phyloP scores from a whole-genome alignment of 2,329 filamentous ascomycete genomes.

The Amesomyces nigricolor region DNA sequence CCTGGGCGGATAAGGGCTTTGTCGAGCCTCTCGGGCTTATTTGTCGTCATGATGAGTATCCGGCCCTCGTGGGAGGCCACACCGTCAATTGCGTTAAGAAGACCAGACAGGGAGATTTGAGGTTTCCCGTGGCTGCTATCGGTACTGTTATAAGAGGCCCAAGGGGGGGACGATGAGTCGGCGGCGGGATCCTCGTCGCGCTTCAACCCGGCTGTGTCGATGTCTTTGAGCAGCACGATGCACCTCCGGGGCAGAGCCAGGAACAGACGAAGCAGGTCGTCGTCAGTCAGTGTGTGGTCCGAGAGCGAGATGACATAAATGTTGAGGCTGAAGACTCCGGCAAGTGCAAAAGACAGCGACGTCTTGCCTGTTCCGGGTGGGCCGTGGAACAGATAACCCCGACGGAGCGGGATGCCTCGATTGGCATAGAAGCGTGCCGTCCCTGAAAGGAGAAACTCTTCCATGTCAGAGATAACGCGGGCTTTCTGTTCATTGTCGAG shows the following conservation, averaged over 20 bases:
- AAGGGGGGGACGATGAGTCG: too few relatives aligned
- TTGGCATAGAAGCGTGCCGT: conserved; percentile 69
- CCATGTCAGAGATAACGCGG: conserved; percentile 63
- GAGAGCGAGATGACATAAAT: conserved; percentile 60
- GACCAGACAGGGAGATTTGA: conserved; percentile 64
- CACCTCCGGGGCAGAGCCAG: conserved; percentile 56
- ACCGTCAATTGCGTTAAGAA: conserved; percentile 80
- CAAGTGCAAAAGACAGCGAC: conserved; percentile 59
- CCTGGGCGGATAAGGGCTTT: conserved; percentile 69
- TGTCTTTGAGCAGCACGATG: conserved; percentile 63
- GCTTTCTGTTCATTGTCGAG: conserved; percentile 63
- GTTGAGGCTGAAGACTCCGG: conserved; percentile 59
- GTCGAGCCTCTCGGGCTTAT: conserved; percentile 67
- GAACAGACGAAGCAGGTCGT: conserved; percentile 55
- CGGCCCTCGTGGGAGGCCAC: conserved; percentile 74
- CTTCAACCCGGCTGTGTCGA: conserved; percentile 58
- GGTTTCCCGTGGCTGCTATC: too few relatives aligned
- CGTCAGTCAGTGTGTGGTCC: conserved; percentile 56
- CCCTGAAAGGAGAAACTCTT: conserved; percentile 68
- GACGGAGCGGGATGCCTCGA: conserved; percentile 67
- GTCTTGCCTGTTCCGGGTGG: conserved; percentile 72
- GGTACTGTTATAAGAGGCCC: too few relatives aligned
- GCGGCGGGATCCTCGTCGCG: conserved; percentile 32
- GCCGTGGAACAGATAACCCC: conserved; percentile 74
- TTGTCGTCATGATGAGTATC: conserved; percentile 78